Base-by-base conservation (phyloP, 2,329 filamentous ascomycete species). In the Trichoderma semiorbis region DNA sequence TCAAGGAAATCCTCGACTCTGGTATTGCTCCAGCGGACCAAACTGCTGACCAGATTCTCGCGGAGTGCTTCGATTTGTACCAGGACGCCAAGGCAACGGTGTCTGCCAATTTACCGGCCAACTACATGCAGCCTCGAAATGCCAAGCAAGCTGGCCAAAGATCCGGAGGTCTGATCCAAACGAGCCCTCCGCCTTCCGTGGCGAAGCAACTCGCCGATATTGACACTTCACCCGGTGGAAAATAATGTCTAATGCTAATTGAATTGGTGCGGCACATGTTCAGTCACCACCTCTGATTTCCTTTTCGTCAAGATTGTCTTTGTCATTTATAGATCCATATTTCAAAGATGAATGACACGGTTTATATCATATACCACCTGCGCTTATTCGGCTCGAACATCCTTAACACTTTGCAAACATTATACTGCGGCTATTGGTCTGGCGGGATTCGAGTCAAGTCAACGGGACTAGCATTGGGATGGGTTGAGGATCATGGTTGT, bases 1-100 rank as follows among this genome's bases (percentile, higher is more conserved):
- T 88, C 75, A 85, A 85, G 75, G 81, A 84, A 72, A 78, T 88
- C 5, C 81, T 88, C 47, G 83, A 87, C 73, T 85, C 83, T 2
- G 80, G 82, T 43, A 81, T 88, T 28, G 82, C 85, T 24, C 83
- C 82, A 3, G 80, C 79, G 10, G 78, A 80, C 43, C 79, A 83
- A 65, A 79, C 81, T 14, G 79, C 85, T 26, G 84, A 86, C 71
- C 84, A 87, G 60, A 81, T 83, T 4, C 78, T 88, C 60, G 82
- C 82, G 14, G 81, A 83, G 58, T 87, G 85, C 74, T 88, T 84
- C 72, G 80, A 83, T 36, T 77, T 79, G 61, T 87, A 83, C 74
- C 80, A 83, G 30, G 78, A 80, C 11, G 86, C 86, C 66, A 84
- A 85, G 71, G 79, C 82, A 47, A 84, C 83, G 0, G 83, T 87